Evolutionary conservation across 2,329 filamentous ascomycete genomes (phyloP).

Genomic region (Pseudogymnoascus sp.): DNA sequence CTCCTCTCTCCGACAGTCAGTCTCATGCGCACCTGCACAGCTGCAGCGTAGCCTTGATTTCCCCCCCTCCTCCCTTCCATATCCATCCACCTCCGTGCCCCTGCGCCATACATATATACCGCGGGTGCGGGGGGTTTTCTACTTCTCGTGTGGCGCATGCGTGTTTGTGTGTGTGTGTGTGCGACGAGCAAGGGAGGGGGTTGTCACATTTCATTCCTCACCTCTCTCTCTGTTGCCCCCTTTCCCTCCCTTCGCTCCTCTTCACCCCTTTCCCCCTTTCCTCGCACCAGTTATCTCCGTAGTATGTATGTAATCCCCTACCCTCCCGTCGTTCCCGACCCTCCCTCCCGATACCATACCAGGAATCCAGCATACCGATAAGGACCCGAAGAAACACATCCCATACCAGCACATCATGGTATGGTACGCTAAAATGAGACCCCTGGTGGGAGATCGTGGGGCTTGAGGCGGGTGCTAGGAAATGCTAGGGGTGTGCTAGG

Average conservation of each 20-base stretch:
- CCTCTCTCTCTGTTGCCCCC: background rate
- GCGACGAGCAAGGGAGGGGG: background rate
- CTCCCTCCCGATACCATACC: too few relatives aligned
- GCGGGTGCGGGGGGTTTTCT: too few relatives aligned
- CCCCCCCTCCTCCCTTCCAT: too few relatives aligned
- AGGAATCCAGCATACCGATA: too few relatives aligned
- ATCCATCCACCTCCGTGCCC: background rate
- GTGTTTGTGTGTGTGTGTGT: background rate
- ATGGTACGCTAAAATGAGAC: background rate
- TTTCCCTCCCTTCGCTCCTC: background rate
- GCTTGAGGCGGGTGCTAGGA: background rate
- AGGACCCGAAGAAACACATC: too few relatives aligned
- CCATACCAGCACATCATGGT: background rate
- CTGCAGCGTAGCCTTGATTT: background rate
- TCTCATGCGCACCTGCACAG: background rate
- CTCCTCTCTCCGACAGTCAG: background rate
- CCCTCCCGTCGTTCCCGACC: background rate
- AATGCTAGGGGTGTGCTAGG: too few relatives aligned
- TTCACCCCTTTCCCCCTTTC: background rate
- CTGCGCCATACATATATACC: background rate
- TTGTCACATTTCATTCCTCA: background rate
- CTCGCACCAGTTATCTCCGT: too few relatives aligned
- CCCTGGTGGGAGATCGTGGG: background rate
- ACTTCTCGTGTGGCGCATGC: too few relatives aligned
- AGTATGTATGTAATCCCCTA: background rate